Base-by-base conservation (phyloP, 305 asterid species). In the Fraxinus sp. region DNA sequence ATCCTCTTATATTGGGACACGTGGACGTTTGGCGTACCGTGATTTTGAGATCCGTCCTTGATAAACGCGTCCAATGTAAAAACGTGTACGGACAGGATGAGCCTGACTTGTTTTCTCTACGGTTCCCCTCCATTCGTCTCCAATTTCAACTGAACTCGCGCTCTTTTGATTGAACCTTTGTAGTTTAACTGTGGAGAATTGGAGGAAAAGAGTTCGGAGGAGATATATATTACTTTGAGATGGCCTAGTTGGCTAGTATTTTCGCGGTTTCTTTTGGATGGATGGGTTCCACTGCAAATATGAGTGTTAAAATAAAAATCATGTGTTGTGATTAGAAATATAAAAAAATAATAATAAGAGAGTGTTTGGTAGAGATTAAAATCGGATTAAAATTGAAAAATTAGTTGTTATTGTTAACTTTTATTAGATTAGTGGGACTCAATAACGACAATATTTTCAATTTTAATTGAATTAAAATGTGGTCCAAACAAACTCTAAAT, bases 1-100 rank as follows among this genome's bases (percentile, higher is more conserved):
- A 73, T 80, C 91, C 86, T 85, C 79, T 89, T 84, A 4, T 71
- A n/a, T 78, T 10, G 5, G 49, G 82, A 81, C 88, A 84, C 88
- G 85, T 86, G 84, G 77, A 59, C 1, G 10, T 4, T 71, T 3
- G 39, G 73, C 83, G 52, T 37, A 22, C 77, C 59, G 73, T 73
- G 59, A 46, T n/a, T 75, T 68, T 32, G 46, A 52, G 74, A 82
- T 82, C 74, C 26, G 16, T 72, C 66, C 75, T 85, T 37, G 84
- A 75, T 0, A 64, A 57, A 22, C 33, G 59, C 24, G 64, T 16
- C 24, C 64, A 20, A 16, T 16, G 22, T 5, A 16, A 52, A 46
- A 16, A 52, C 62, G 64, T 41, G 72, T 64, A 64, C 1, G 37
- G 18, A 68, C 20, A 68, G 18, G 75, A 68, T 26, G 39, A 11